These are phyloP conservation scores for Ophiostoma fasciatum DNA, from an alignment of 2,329 filamentous ascomycete species.

Conservation along the genomic window DNA sequence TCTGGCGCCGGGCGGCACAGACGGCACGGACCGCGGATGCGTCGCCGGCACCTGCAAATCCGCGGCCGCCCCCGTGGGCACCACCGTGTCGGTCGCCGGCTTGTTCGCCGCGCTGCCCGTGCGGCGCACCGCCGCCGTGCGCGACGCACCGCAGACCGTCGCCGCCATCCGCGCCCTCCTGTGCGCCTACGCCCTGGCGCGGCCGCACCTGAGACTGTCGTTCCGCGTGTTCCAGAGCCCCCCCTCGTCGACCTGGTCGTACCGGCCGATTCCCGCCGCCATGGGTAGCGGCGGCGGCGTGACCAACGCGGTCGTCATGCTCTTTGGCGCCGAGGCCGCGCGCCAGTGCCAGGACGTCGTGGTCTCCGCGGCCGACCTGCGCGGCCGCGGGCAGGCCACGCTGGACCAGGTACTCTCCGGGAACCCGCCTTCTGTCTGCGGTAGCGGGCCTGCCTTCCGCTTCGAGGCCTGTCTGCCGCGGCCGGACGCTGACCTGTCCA, in stretches of 20 bases:
- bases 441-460: no score
- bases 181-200: constrained; percentile 49
- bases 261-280: constrained; percentile 41
- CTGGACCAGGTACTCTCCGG: constrained; percentile 6
- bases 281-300: constrained; percentile 5
- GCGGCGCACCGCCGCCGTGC: constrained; percentile 41
- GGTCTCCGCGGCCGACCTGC: neutral
- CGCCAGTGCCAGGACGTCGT: constrained; percentile 6
- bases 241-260: constrained; percentile 44
- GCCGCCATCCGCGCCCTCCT: constrained; percentile 44
- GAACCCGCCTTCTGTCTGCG: no score
- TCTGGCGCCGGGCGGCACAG: constrained; percentile 23
- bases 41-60: constrained; percentile 17
- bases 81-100: constrained; percentile 44
- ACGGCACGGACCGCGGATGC: no score
- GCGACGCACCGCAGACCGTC: constrained; percentile 41
- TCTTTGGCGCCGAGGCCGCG: constrained; percentile 36
- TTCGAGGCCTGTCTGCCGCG: constrained; percentile 46
- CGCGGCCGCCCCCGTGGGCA: constrained; percentile 47
- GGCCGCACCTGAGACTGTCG: constrained; percentile 44
- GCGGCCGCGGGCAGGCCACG: neutral
- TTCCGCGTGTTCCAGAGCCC: constrained; percentile 42
- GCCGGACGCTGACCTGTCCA: constrained; percentile 26
- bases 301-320: constrained; percentile 41
- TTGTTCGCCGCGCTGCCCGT: constrained; percentile 50